These are phyloP conservation scores for Rhododendron molle DNA, from an alignment of 148 eudicot species.

Conservation along the genomic window DNA sequence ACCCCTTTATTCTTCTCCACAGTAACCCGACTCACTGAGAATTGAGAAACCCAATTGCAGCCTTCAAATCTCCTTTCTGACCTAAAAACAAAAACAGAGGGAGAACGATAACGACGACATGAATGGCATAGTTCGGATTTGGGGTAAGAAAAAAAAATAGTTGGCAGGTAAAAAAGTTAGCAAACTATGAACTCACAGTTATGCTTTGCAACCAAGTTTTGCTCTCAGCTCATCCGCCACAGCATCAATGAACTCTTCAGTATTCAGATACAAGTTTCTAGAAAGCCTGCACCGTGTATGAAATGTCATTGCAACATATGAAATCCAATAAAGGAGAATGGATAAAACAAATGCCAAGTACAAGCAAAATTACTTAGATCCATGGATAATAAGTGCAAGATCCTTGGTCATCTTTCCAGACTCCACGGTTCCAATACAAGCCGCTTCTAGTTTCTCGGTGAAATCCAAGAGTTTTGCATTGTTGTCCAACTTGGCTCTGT, in stretches of 20 bases:
- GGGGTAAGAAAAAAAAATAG: background rate
- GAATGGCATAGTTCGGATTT: background rate
- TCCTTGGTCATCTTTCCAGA: conserved; percentile 98
- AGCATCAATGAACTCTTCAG: conserved; percentile 88
- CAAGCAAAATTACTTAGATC: conserved; percentile 51
- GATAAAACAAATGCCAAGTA: background rate
- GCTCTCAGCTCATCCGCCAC: conserved; percentile 81
- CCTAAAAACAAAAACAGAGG: background rate
- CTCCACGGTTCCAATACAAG: conserved; percentile 81
- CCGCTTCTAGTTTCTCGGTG: conserved; percentile 81
- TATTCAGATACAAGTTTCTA: conserved; percentile 66
- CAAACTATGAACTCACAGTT: conserved; percentile 23
- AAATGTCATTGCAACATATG: background rate
- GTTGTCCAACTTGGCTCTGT: conserved; percentile 78
- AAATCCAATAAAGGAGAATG: background rate
- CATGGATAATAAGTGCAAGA: conserved; percentile 85
- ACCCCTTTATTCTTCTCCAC: background rate
- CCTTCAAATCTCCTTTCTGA: background rate
- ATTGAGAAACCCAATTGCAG: background rate
- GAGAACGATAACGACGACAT: background rate
- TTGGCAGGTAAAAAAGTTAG: background rate
- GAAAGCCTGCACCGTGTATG: conserved; percentile 35
- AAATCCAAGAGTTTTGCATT: conserved; percentile 63
- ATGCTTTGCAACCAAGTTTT: conserved; percentile 34
- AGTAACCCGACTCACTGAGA: background rate